A percentile compares a stretch with the other conserved stretches of the same genome.
phyloP scores from a whole-genome alignment of 352 stramenopile species.

The Globisporangium cylindrosporum region DNA sequence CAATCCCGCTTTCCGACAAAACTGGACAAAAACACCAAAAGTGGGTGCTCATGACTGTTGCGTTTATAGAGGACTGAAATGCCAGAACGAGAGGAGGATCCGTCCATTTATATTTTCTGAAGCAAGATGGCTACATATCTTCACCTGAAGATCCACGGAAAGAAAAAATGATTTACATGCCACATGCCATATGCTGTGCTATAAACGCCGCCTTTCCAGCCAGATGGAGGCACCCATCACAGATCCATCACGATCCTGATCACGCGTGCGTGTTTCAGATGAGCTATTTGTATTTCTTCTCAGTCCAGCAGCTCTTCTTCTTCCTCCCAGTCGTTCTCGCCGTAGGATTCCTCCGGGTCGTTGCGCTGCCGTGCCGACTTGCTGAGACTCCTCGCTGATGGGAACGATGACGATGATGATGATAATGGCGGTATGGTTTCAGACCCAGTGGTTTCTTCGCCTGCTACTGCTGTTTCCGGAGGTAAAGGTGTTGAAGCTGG shows the following conservation, averaged over 20 bases:
- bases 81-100: not conserved
- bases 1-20: slow-evolving; percentile 3
- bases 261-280: not conserved
- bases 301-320: slow-evolving; percentile 39
- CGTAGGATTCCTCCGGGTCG: slow-evolving; percentile 46
- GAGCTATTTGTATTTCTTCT: slow-evolving; percentile 8
- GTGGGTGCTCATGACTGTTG: not conserved
- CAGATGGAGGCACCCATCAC: not conserved
- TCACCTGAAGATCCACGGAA: not conserved
- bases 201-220: not conserved
- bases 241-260: not conserved
- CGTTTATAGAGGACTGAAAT: not conserved
- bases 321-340: slow-evolving; percentile 62
- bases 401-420: not conserved
- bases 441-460: not conserved
- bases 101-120: not conserved
- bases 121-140: not conserved
- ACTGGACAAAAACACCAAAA: not conserved
- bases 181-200: not conserved
- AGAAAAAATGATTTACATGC: not conserved
- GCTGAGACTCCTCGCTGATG: slow-evolving; percentile 13
- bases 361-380: slow-evolving; percentile 11
- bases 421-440: not conserved
- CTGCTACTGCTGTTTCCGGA: not conserved
- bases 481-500: not conserved